phyloP scores from a whole-genome alignment of 345 rosid genomes.

The Jatropha curcas region DNA sequence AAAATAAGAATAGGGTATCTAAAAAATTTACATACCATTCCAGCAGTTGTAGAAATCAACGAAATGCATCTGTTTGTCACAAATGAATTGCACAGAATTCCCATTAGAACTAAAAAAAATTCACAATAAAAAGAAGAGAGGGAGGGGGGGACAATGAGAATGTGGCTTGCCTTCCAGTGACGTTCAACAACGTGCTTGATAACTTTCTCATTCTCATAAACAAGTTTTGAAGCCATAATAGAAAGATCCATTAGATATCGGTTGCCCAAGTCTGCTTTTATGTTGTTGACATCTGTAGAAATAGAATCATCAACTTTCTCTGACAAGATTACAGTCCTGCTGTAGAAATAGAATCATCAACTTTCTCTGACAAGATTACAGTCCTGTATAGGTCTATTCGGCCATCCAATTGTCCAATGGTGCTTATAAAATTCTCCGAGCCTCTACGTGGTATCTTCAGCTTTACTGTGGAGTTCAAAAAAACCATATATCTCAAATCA shows the following conservation, averaged over 20 bases:
- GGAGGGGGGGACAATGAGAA: neutral
- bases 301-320: constrained; percentile 21
- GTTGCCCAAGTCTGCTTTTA: constrained; percentile 36
- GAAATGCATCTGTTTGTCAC: constrained; percentile 68
- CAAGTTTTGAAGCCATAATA: constrained; percentile 73
- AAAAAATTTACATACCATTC: constrained; percentile 67
- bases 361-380: constrained; percentile 31
- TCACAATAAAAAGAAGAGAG: neutral
- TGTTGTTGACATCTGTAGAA: constrained; percentile 17
- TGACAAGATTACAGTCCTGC: too few relatives aligned
- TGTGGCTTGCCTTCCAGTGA: constrained; percentile 68
- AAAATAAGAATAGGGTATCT: too few relatives aligned
- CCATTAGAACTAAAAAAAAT: neutral
- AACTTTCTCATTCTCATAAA: constrained; percentile 76
- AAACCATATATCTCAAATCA: too few relatives aligned
- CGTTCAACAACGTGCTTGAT: constrained; percentile 51
- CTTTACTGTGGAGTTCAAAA: constrained; percentile 46
- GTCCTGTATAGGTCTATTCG: constrained; percentile 47
- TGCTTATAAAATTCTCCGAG: constrained; percentile 53
- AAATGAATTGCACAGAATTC: too few relatives aligned
- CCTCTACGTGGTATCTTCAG: constrained; percentile 59
- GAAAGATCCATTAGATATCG: constrained; percentile 67
- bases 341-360: constrained; percentile 24
- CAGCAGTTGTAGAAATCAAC: constrained; percentile 81
- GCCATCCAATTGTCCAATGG: constrained; percentile 66